phyloP scores from a whole-genome alignment of 2,329 filamentous ascomycete species.

The Neofusicoccum sp. region DNA sequence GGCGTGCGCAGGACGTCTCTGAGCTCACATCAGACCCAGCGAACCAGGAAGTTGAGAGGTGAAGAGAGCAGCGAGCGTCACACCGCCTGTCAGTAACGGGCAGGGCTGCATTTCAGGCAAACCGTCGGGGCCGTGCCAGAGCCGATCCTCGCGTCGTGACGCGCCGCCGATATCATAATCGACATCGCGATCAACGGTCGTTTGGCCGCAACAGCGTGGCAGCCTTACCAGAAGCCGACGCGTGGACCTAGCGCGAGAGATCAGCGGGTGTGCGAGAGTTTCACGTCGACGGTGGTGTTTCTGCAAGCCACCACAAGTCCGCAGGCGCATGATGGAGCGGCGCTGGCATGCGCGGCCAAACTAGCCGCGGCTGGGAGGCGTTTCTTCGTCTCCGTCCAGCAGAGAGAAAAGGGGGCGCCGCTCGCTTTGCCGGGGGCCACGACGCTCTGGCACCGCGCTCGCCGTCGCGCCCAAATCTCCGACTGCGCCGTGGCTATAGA shows the following conservation, averaged over 20 bases:
- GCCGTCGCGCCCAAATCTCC: constrained; percentile 7
- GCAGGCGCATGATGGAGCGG: background rate
- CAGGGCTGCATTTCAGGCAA: background rate
- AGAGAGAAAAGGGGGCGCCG: background rate
- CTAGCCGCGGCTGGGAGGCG: background rate
- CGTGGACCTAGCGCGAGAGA: background rate
- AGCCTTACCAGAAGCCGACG: constrained; percentile 14
- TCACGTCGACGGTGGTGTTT: background rate
- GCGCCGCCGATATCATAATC: constrained; percentile 11
- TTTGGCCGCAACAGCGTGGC: background rate
- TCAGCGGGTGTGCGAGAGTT: background rate
- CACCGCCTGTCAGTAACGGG: constrained; percentile 7
- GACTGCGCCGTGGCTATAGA: background rate
- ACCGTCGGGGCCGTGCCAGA: background rate
- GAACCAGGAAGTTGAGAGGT: background rate
- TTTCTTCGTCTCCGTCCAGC: background rate
- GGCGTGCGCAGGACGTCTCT: no score
- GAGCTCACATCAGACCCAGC: background rate
- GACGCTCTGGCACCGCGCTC: no score
- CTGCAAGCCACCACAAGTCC: background rate
- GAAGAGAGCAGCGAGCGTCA: background rate
- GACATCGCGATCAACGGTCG: constrained; percentile 5
- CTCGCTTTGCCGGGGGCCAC: background rate
- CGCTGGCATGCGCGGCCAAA: no score
- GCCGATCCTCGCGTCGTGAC: background rate